Conservation (phyloP, 768 basidiomycete species). For the Mycena maculata region DNA sequence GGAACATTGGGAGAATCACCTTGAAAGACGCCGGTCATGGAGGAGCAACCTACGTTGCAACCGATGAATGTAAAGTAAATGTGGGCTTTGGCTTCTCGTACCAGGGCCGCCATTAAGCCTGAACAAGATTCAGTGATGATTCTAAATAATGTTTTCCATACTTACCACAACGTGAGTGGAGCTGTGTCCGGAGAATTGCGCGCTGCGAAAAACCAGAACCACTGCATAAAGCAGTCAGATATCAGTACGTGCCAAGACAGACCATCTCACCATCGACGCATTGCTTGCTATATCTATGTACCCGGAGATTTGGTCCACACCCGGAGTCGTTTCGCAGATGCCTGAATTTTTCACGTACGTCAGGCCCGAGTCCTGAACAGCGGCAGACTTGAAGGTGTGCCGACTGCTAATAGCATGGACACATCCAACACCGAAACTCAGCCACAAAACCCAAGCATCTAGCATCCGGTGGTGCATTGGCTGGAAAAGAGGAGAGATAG, state of each 20-base stretch:
- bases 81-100: neutral
- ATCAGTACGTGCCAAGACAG: neutral
- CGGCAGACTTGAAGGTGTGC: conserved; percentile 2
- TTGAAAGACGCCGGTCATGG: conserved; percentile 49
- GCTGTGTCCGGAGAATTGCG: conserved; percentile 57
- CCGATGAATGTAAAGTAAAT: too few relatives aligned
- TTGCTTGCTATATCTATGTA: conserved; percentile 68
- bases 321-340: conserved; percentile 73
- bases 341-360: conserved; percentile 67
- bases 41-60: conserved; percentile 42
- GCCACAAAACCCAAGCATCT: neutral
- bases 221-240: conserved; percentile 43
- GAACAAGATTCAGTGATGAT: neutral
- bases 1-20: neutral
- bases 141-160: conserved; percentile 15
- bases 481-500: neutral
- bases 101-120: conserved; percentile 49
- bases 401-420: neutral
- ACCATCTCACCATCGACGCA: conserved; percentile 65
- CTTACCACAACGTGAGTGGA: conserved; percentile 61
- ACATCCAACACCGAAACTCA: neutral
- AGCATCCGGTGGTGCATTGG: conserved; percentile 5
- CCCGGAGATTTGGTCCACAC: conserved; percentile 69
- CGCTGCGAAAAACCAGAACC: conserved; percentile 67
- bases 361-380: neutral